Evolutionary conservation across 345 rosid genomes (phyloP), one percentile per base, ranked within the genome.

Genomic region (Pistacia atlantica): DNA sequence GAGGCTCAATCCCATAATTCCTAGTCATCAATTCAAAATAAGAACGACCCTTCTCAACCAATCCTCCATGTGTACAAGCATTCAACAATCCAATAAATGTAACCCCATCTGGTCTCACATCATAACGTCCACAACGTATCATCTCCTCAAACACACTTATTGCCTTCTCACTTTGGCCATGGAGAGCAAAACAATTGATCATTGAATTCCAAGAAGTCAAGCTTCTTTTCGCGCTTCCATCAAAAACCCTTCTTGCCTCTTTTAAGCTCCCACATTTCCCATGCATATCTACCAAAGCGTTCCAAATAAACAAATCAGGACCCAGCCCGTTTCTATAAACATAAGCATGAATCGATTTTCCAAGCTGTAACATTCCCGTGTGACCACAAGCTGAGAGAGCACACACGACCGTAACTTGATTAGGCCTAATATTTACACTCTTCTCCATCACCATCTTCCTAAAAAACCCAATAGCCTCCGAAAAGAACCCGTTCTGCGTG

Each of bases 131-230:
- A 74, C 65, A 72, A 71, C 51, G 76, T 75, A 83, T 82, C 94
- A 90, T 89, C 65, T 92, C 91, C 80, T 92, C 94, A 79, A 90
- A 94, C 73, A 90, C 60, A 2, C 79, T 11, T 54, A 88, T 84
- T 0, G 94, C 92, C 37, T 69, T 81, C 68, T 84, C 71, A 2
- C 87, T 87, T 75, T 84, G 80, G n/a, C 97, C 98, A 71, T 93
- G 93, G n/a, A 93, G 90, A 0, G 97, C 97, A 51, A 84, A 89
- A 66, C 92, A 93, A 79, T 93, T 93, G 35, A 93, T 93, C 90
- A 91, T 88, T 0, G 98, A n/a, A n/a, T 93, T 93, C 92, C 95
- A 93, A 14, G 90, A 79, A 58, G 90, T 89, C 82, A 85, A 75
- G 64, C 87, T 79, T 76, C 83, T 91, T 83, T 76, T 86, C 2